These are phyloP conservation scores for Monilinia polystroma DNA, from an alignment of 2,329 filamentous ascomycete genomes.

Conservation along the genomic window DNA sequence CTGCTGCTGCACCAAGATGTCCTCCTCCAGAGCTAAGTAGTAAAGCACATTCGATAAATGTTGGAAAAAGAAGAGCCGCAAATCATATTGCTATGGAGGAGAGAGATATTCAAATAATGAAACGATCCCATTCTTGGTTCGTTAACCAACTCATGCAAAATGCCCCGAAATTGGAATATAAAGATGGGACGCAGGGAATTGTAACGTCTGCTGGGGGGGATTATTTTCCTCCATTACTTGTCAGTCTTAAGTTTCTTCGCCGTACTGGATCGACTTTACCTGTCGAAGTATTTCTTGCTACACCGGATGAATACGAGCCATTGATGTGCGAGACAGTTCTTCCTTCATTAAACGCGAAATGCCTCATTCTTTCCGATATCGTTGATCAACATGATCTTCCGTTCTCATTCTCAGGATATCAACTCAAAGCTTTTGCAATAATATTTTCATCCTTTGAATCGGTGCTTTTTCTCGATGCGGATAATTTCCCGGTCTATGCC, in stretches of 20 bases:
- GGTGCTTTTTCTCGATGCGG: conserved; percentile 51
- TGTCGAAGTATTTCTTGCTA: conserved; percentile 45
- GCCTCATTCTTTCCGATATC: conserved; percentile 38
- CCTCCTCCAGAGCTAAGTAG: conserved; percentile 19
- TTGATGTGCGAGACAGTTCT: conserved; percentile 43
- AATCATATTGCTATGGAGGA: conserved; percentile 23
- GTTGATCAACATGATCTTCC: conserved; percentile 10
- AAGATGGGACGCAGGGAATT: conserved; percentile 40
- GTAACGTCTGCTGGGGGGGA: conserved; percentile 45
- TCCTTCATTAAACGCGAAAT: conserved; percentile 44
- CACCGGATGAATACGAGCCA: conserved; percentile 42
- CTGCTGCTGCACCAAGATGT: conserved; percentile 28
- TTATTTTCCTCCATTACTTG: conserved; percentile 43
- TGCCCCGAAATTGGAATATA: not conserved
- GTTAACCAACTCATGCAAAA: conserved; percentile 10
- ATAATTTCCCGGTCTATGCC: conserved; percentile 46
- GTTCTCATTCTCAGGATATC: conserved; percentile 39
- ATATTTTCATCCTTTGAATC: conserved; percentile 51
- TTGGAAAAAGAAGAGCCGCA: not conserved
- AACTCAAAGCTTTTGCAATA: conserved; percentile 47
- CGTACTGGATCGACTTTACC: conserved; percentile 42
- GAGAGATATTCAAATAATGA: conserved; percentile 25
- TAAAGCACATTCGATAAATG: conserved; percentile 17
- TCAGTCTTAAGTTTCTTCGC: conserved; percentile 45
- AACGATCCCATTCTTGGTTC: conserved; percentile 22